Base-by-base conservation (phyloP, 2,329 filamentous ascomycete species). In the Leptosphaerulina australis region DNA sequence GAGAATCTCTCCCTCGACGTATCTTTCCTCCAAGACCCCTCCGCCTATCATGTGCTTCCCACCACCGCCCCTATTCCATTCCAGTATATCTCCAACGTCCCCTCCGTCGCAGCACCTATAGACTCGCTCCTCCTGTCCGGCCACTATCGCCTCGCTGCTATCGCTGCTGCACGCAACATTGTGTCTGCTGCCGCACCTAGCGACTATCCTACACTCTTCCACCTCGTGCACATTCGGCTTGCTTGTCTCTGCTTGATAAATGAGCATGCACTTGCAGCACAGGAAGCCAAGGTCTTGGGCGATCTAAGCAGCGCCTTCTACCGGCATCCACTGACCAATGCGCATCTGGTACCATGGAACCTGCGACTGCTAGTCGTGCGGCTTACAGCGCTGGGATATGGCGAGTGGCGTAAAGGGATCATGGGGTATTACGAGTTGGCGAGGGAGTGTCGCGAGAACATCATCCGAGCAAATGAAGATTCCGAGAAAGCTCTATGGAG, bases 401-500 rank as follows among this genome's bases (percentile, higher is more conserved):
- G 87, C 3, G 94, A 99, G 72, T 84, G 87, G 39, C 82, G 93
- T 4, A 82, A 92, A 54, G 88, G 90, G 3, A 87, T 99, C 49
- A 93, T 94, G 80, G 89, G 88, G 34, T 90, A 96, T 69, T 96
- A 96, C 68, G 91, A 96, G 56, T 81, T 97, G 2, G 91, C 87
- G 0, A 76, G 88, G 7, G 91, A 96, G 71, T 90, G 90, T 2
- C 80, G 91, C 14, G 76, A 78, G 2, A 80, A 82, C 48, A 77
- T 90, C 4, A 73, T 45, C 37, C 68, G 48, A 21, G 64, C 71
- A 60, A 24, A 78, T 29, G 79, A 82, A 8, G 78, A 81, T 40
- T 25, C 45, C 0, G 79, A 84, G 0, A 83, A 83, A 17, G 76
- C 79, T 12, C 61, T 88, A 5, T 97, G 93, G 93, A 85, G 83